These are phyloP conservation scores for Fusarium nurragi DNA, from an alignment of 2,329 filamentous ascomycete genomes.

Conservation along the genomic window DNA sequence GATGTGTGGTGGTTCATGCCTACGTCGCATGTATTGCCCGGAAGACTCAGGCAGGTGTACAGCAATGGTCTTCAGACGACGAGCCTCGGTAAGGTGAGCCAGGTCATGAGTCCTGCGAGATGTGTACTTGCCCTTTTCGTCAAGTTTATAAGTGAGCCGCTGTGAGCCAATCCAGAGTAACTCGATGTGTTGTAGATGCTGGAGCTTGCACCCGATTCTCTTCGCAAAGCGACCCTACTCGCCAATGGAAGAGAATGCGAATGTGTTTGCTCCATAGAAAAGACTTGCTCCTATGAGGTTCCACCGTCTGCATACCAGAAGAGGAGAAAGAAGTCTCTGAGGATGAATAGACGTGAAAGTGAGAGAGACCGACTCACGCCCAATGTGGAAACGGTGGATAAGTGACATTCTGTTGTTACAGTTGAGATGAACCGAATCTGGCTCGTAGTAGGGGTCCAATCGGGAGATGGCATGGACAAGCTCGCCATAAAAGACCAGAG, in stretches of 20 bases:
- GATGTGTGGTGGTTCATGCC: constrained; percentile 47
- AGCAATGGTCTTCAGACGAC: constrained; percentile 53
- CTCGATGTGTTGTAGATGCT: constrained; percentile 58
- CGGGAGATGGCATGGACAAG: constrained; percentile 57
- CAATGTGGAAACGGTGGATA: constrained; percentile 54
- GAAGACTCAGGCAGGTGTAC: constrained; percentile 54
- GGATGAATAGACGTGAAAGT: constrained; percentile 47
- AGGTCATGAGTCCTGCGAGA: constrained; percentile 54
- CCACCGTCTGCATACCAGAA: constrained; percentile 55
- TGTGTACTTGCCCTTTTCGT: constrained; percentile 37
- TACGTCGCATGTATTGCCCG: constrained; percentile 46
- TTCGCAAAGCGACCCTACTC: constrained; percentile 59
- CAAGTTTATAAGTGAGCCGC: constrained; percentile 36
- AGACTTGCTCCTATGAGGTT: constrained; percentile 52
- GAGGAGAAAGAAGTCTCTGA: constrained; percentile 48
- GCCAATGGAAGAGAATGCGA: constrained; percentile 63
- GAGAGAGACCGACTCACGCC: constrained; percentile 44
- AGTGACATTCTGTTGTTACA: constrained; percentile 35
- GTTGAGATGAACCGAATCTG: constrained; percentile 24
- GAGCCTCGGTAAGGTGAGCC: constrained; percentile 48
- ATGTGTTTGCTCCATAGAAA: constrained; percentile 61
- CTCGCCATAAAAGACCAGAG: constrained; percentile 48
- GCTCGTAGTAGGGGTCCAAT: constrained; percentile 50
- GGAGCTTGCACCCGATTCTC: constrained; percentile 53
- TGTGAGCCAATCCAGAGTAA: constrained; percentile 55